Conservation (phyloP, 495 filamentous ascomycete species). For the Usnea hakonensis region DNA sequence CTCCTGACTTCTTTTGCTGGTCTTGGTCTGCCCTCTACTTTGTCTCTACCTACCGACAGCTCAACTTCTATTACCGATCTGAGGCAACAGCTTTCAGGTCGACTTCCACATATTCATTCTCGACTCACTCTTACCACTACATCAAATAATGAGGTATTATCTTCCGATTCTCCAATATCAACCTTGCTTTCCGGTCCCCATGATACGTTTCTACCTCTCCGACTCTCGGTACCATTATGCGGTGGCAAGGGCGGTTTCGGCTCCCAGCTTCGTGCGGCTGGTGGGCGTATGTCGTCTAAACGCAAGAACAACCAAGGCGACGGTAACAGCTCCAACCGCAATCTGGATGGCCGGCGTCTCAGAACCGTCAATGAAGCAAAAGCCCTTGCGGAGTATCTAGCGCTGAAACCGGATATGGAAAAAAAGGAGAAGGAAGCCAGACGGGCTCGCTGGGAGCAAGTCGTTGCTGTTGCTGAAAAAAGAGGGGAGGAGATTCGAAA, state of each 20-base stretch:
- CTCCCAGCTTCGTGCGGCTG: conserved; percentile 90
- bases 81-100: conserved; percentile 49
- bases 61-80: conserved; percentile 59
- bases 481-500: conserved; percentile 70
- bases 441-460: conserved; percentile 69
- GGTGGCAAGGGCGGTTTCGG: conserved; percentile 98
- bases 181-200: conserved; percentile 46
- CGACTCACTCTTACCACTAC: conserved; percentile 74
- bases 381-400: conserved; percentile 85
- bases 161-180: conserved; percentile 32
- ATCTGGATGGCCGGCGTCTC: conserved; percentile 83
- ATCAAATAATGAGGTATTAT: conserved; percentile 60
- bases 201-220: conserved; percentile 69
- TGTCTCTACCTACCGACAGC: conserved; percentile 50
- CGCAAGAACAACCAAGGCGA: conserved; percentile 81
- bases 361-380: conserved; percentile 93
- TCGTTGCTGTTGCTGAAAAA: conserved; percentile 74
- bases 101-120: conserved; percentile 47
- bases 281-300: conserved; percentile 92
- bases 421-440: conserved; percentile 80
- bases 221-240: conserved; percentile 63
- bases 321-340: conserved; percentile 78
- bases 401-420: conserved; percentile 95
- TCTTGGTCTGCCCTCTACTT: conserved; percentile 68
- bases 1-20: conserved; percentile 77